Evolutionary conservation across 345 rosid genomes (phyloP).

Genomic region (Eucalyptus dawsonii): DNA sequence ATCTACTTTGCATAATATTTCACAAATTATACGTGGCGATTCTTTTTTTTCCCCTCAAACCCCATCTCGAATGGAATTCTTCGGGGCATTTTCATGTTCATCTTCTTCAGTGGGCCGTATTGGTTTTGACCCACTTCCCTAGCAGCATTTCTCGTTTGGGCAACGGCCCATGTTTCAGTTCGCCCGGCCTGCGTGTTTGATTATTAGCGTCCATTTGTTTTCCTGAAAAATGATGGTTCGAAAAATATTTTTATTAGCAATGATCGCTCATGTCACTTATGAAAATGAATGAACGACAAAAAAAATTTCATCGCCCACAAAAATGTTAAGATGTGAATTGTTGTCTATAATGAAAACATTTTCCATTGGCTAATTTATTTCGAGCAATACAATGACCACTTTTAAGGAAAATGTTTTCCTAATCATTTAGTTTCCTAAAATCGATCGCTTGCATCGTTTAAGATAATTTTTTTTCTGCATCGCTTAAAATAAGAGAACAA

Average conservation of each 20-base stretch:
- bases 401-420: not conserved
- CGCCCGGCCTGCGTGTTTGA: not conserved
- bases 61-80: not conserved
- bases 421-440: not conserved
- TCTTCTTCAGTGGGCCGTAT: not conserved
- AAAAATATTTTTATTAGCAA: not conserved
- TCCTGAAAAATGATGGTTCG: not conserved
- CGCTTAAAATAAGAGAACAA: too few species aligned
- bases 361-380: not conserved
- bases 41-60: not conserved
- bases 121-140: not conserved
- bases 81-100: not conserved
- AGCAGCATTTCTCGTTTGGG: not conserved
- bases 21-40: not conserved
- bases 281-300: accelerated
- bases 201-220: not conserved
- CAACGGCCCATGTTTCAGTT: not conserved
- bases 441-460: not conserved
- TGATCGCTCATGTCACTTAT: not conserved
- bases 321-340: not conserved
- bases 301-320: accelerated
- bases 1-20: not conserved
- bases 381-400: accelerated
- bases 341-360: not conserved
- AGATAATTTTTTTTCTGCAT: too few species aligned